Base-by-base conservation (phyloP, 768 basidiomycete species). In the Lactarius sp. region DNA sequence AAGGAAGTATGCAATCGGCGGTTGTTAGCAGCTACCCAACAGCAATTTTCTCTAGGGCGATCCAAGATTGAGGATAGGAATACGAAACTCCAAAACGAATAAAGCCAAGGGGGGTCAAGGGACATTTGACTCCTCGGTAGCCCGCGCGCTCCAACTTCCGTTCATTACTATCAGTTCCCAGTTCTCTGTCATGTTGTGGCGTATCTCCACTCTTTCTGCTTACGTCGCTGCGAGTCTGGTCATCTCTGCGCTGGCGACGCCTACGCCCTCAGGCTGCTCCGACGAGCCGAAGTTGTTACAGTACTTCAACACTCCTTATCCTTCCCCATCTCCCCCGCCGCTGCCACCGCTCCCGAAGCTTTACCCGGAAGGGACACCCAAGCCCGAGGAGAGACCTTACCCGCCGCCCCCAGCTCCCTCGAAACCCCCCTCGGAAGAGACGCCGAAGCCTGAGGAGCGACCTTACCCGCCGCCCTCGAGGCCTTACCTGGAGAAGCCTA, bases 181-280 rank as follows among this genome's bases (percentile, higher is more conserved):
- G 27, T 37, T 49, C 31, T 64, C 39, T n/a, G n/a, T 49, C 34
- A 64, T 64, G 62, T 27, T 54, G 12, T 55, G 52, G 42, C 62
- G 46, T 39, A 31, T 49, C 9, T 33, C 52, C 13, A 14, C 62
- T 49, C 37, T 64, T 6, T 49, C 57, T n/a, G 52, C 56, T n/a
- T 39, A 27, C 13, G 52, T 49, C 46, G 57, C 62, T 3, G 57
- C 34, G 37, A 5, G 36, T 34, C 52, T 64, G 37, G 37, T 52
- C 46, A 33, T 54, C 46, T 53, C 31, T 39, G 57, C 18, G 6
- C 52, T 10, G 10, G 56, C 62, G 46, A 64, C 57, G 31, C 62
- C 62, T 31, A 53, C 52, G 5, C 37, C 37, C n/a, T 59, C 27
- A 27, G 27, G 46, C 33, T 37, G 34, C 13, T 42, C 44, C 10